Conservation (phyloP, 2,329 filamentous ascomycete genomes). For the Botrytis pseudocinerea region DNA sequence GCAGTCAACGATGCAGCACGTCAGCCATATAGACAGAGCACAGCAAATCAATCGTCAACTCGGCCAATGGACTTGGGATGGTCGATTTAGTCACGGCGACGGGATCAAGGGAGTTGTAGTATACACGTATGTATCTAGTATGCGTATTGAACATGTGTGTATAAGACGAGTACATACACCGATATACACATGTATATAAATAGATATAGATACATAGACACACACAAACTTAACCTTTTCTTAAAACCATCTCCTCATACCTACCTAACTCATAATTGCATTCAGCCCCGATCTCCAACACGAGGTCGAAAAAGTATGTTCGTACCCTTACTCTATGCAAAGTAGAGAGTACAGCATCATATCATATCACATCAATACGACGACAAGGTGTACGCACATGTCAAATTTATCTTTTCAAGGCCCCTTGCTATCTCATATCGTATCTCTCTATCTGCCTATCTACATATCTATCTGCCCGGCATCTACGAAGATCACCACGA, state of each 20-base stretch:
- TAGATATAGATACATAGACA: neutral
- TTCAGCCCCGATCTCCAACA: neutral
- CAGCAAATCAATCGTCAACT: neutral
- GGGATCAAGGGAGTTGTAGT: neutral
- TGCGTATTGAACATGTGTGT: too few relatives aligned
- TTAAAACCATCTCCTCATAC: neutral
- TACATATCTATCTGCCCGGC: neutral
- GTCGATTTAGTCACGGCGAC: neutral
- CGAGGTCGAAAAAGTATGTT: neutral
- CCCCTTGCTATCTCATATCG: neutral
- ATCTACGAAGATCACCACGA: neutral
- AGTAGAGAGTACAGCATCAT: neutral
- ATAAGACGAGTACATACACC: too few relatives aligned
- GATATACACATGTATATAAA: too few relatives aligned
- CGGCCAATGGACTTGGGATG: neutral
- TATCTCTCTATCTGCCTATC: neutral
- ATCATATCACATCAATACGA: neutral
- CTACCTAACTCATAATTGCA: neutral
- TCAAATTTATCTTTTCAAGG: neutral
- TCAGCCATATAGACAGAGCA: neutral
- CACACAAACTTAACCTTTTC: neutral
- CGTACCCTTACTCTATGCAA: neutral
- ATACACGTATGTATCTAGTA: too few relatives aligned
- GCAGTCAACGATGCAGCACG: neutral
- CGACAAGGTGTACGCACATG: neutral